Base-by-base conservation (phyloP, 78 protist genomes). In the Dictyostelium capitatum region DNA sequence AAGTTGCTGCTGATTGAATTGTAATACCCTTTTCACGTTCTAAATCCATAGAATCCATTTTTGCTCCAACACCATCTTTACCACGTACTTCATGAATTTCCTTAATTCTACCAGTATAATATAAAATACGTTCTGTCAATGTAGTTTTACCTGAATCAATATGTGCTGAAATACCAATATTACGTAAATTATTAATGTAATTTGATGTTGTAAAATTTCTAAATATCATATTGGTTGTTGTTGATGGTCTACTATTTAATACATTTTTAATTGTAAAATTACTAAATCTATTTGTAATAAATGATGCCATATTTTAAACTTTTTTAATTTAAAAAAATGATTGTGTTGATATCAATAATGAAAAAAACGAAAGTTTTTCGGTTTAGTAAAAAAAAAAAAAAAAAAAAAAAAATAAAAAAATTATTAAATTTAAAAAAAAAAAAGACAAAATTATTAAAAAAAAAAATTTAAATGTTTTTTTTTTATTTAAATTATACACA, bases 21-120 rank as follows among this genome's bases (percentile, higher is more conserved):
- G 99, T 99, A 90, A 99, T 99, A 73, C 99, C 99, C 75, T 97
- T 96, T 80, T 98, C 98, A 11, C 99, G 74, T 90, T 98, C 99
- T 59, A 97, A 94, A 67, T 98, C 99, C 99, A 98, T 97, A 62
- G 89, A 90, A 78, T 98, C 99, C 99, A 98, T 98, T 89, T 72
- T 97, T 2, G 99, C 99, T 17, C 99, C 99, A 11, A 97, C 98
- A 23, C 98, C 98, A 53, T 97, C 98, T 85, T 75, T 89, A 15
- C 99, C 99, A 11, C 94, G 85, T 80, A 95, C 97, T 50, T 98
- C 99, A 89, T 98, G 99, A 48, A 98, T 98, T 43, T 74, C 93
- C 51, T 69, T 23, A 75, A 98, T 98, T 23, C 96, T 74, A 64
- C 99, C 99, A 23, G 99, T 96, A 92, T 97, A 98, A 79, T 50